Evolutionary conservation across 768 basidiomycete genomes (phyloP).

Genomic region (Hypholoma fasciculare): DNA sequence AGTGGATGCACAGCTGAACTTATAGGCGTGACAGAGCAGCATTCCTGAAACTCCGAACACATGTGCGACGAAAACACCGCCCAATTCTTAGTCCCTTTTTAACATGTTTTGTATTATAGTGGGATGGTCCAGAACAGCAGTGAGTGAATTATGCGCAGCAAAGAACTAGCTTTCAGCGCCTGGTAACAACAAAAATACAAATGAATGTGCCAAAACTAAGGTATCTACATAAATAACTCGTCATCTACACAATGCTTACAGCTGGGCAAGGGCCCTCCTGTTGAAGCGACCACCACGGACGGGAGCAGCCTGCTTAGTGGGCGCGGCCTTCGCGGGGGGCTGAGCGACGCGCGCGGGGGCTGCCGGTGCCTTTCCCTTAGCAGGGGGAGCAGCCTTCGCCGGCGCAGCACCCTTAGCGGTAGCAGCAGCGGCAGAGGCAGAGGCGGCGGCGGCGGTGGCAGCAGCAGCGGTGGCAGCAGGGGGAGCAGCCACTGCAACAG

Average conservation of each 20-base stretch:
- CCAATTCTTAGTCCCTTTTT: too few relatives aligned
- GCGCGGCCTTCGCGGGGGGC: neutral
- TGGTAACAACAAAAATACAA: neutral
- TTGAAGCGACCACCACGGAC: neutral
- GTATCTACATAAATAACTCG: slow-evolving; percentile 1
- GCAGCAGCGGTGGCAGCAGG: slow-evolving; percentile 8
- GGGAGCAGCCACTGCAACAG: slow-evolving; percentile 5
- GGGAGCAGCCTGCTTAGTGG: neutral
- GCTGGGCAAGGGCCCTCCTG: slow-evolving; percentile 5
- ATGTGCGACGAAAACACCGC: too few relatives aligned
- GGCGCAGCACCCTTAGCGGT: slow-evolving; percentile 10
- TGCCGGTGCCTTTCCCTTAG: neutral
- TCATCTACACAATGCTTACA: neutral
- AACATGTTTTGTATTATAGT: too few relatives aligned
- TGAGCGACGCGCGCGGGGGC: slow-evolving; percentile 3
- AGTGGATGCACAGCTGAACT: too few relatives aligned
- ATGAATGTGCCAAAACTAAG: neutral
- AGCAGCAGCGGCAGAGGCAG: slow-evolving; percentile 7
- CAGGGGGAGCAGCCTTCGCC: slow-evolving; percentile 4
- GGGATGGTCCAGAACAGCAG: slow-evolving; percentile 10
- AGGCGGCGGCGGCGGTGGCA: slow-evolving; percentile 8
- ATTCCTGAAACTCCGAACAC: too few relatives aligned
- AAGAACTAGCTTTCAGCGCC: slow-evolving; percentile 10
- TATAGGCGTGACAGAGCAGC: too few relatives aligned
- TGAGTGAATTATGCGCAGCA: slow-evolving; percentile 20